phyloP scores from a whole-genome alignment of 805 yeast genomes.

The Kazachstania bromeliacearum region DNA sequence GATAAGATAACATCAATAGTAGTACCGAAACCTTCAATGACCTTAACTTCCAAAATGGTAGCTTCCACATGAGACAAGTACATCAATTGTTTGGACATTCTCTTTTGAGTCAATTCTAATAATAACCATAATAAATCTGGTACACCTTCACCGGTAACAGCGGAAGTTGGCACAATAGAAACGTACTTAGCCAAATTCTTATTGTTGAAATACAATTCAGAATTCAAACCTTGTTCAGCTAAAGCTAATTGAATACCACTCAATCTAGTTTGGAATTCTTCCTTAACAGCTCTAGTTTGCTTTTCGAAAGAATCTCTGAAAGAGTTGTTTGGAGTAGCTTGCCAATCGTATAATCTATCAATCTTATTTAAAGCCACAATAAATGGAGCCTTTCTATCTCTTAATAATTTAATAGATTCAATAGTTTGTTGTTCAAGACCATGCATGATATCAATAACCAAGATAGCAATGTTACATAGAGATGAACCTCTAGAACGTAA shows the following conservation, averaged over 20 bases:
- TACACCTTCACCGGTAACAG: conserved; percentile 99
- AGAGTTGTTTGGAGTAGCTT: conserved; percentile 79
- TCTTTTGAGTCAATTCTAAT: conserved; percentile 91
- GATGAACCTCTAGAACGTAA: conserved; percentile 98
- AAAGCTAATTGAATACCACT: conserved; percentile 79
- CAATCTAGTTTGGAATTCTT: conserved; percentile 84
- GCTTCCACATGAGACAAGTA: conserved; percentile 87
- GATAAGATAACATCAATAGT: conserved; percentile 96
- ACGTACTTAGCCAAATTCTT: conserved; percentile 88
- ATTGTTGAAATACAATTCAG: conserved; percentile 93
- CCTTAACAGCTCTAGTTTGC: conserved; percentile 77
- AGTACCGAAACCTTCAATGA: conserved; percentile 96
- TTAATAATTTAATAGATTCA: conserved; percentile 82
- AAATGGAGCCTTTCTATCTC: conserved; percentile 97
- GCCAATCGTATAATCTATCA: conserved; percentile 96
- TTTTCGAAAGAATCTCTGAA: conserved; percentile 87
- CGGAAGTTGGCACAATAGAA: conserved; percentile 96
- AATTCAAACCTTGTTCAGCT: conserved; percentile 96
- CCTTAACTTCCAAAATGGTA: conserved; percentile 94
- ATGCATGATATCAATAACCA: conserved; percentile 98
- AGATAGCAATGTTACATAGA: conserved; percentile 95
- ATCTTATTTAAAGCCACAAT: conserved; percentile 95
- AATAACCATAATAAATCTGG: conserved; percentile 96
- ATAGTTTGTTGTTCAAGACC: conserved; percentile 97
- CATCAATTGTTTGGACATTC: conserved; percentile 98